phyloP scores from a whole-genome alignment of 176 grass and related monocot genomes.

The Oryza nivara region DNA sequence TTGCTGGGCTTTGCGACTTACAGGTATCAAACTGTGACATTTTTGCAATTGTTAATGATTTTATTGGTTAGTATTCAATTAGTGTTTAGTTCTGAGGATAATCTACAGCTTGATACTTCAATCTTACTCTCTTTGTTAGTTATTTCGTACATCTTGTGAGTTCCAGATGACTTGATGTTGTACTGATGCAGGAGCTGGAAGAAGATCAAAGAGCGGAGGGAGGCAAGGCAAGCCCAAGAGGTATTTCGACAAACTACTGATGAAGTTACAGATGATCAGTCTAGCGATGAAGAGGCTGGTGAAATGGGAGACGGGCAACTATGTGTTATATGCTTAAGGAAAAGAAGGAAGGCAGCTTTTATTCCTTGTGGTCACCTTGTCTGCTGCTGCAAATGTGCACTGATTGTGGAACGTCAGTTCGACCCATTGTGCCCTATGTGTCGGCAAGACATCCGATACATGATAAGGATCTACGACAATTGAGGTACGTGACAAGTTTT shows the following conservation, averaged over 20 bases:
- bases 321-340: slow-evolving; percentile 88
- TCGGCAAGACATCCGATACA: slow-evolving; percentile 66
- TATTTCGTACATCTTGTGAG: slow-evolving; percentile 5
- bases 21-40: slow-evolving; percentile 51
- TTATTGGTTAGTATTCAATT: slow-evolving; percentile 7
- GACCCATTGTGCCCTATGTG: slow-evolving; percentile 81
- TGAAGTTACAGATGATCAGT: slow-evolving; percentile 27
- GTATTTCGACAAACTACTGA: slow-evolving; percentile 49
- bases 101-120: slow-evolving; percentile 6
- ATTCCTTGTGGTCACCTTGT: slow-evolving; percentile 95
- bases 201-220: slow-evolving; percentile 63
- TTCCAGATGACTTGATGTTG: slow-evolving; percentile 16
- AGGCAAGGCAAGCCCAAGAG: slow-evolving; percentile 53
- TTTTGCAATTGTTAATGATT: slow-evolving; percentile 1
- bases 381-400: slow-evolving; percentile 77
- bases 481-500: slow-evolving; percentile 51
- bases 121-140: slow-evolving; percentile 3
- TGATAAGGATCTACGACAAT: slow-evolving; percentile 82
- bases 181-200: slow-evolving; percentile 59
- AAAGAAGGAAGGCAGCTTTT: slow-evolving; percentile 75
- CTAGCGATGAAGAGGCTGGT: slow-evolving; percentile 41
- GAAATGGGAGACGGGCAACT: slow-evolving; percentile 76
- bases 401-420: slow-evolving; percentile 48
- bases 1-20: slow-evolving; percentile 73
- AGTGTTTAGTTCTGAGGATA: slow-evolving; percentile 27